Conservation (phyloP, 345 rosid genomes). For the Brassica napus region Da-Ae NC_063442.1:13667001-13667500, state of each 20-base stretch:
- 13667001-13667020: neutral
- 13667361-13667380: neutral
- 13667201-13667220: neutral
- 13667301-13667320: slow-evolving; percentile 4
- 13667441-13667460: neutral
- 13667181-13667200: too few species aligned
- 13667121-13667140: neutral
- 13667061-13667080: neutral
- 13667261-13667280: slow-evolving; percentile 5
- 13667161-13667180: neutral
- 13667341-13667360: slow-evolving; percentile 12
- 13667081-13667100: neutral
- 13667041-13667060: neutral
- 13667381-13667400: neutral
- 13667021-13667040: neutral
- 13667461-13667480: neutral
- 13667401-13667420: neutral
- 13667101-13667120: neutral
- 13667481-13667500: neutral
- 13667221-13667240: neutral
- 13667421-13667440: neutral
- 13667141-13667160: neutral
- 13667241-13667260: neutral
- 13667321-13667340: neutral
- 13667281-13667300: neutral